Conservation (phyloP, 148 eudicot species). For the Vaccinium vitisidaea region DNA sequence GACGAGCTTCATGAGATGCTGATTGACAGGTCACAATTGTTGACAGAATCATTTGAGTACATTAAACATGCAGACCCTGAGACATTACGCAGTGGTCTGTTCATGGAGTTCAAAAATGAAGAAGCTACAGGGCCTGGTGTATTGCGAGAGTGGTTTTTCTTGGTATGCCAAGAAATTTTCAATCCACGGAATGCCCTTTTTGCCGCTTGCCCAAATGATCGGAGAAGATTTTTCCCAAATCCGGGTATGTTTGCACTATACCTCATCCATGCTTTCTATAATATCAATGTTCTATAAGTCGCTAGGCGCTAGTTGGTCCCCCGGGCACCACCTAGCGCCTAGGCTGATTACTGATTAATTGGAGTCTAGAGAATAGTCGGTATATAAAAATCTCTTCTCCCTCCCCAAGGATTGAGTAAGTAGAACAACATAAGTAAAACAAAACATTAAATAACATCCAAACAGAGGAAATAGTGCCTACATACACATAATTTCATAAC, state of each 20-base stretch:
- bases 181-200: constrained; percentile 86
- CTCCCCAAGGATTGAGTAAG: too few relatives aligned
- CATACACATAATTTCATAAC: too few relatives aligned
- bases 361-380: too few relatives aligned
- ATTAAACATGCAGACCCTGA: constrained; percentile 52
- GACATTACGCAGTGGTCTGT: constrained; percentile 64
- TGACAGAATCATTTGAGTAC: constrained; percentile 84
- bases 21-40: constrained; percentile 73
- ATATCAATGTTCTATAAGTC: neutral
- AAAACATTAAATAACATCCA: too few relatives aligned
- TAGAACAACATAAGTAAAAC: too few relatives aligned
- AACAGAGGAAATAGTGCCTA: too few relatives aligned
- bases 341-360: too few relatives aligned
- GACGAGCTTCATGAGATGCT: constrained; percentile 90
- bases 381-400: too few relatives aligned
- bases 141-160: constrained; percentile 86
- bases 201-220: constrained; percentile 75
- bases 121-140: constrained; percentile 97
- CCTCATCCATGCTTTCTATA: constrained; percentile 4
- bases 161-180: constrained; percentile 80
- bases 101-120: constrained; percentile 89
- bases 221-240: constrained; percentile 90
- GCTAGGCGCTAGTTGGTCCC: too few relatives aligned
- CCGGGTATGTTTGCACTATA: constrained; percentile 44
- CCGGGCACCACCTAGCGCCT: too few relatives aligned